These are phyloP conservation scores for Kodamaea jinghongensis DNA, from an alignment of 805 yeast species.

Conservation along the genomic window DNA sequence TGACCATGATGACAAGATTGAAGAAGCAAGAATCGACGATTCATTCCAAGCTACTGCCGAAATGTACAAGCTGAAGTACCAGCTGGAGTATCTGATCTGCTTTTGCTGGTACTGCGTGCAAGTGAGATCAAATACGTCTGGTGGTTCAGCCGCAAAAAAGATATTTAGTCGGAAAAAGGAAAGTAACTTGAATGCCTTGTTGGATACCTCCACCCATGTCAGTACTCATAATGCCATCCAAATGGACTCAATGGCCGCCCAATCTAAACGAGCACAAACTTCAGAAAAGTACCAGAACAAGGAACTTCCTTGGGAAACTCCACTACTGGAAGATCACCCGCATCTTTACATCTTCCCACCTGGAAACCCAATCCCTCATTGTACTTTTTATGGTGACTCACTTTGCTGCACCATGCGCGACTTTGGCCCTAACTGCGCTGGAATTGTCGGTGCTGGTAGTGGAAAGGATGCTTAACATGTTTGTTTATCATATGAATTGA, in stretches of 20 bases:
- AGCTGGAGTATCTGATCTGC: conserved; percentile 21
- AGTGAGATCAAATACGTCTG: not conserved
- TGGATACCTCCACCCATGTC: conserved; percentile 17
- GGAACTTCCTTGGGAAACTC: conserved; percentile 3
- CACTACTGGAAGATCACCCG: conserved; percentile 1
- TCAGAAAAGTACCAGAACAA: not conserved
- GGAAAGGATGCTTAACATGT: conserved; percentile 1
- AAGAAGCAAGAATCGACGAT: conserved; percentile 16
- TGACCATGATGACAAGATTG: conserved; percentile 27
- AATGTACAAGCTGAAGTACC: conserved; percentile 14
- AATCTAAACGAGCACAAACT: not conserved
- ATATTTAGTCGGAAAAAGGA: conserved; percentile 1
- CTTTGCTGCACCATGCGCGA: conserved; percentile 12
- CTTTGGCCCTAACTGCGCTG: conserved; percentile 7
- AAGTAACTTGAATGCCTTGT: conserved; percentile 11
- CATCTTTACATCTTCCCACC: conserved; percentile 12
- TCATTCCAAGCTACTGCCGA: conserved; percentile 17
- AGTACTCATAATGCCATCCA: conserved; percentile 5
- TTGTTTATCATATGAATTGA: too few species aligned
- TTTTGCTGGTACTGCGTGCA: conserved; percentile 17
- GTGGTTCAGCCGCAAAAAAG: not conserved
- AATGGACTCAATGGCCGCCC: conserved; percentile 1
- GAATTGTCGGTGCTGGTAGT: conserved; percentile 8
- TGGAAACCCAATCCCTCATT: conserved; percentile 4
- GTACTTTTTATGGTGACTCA: conserved; percentile 8